Evolutionary conservation across 2,329 filamentous ascomycete genomes (phyloP), one percentile per base, ranked within the genome.

Genomic region (Aspergillus hortae): DNA sequence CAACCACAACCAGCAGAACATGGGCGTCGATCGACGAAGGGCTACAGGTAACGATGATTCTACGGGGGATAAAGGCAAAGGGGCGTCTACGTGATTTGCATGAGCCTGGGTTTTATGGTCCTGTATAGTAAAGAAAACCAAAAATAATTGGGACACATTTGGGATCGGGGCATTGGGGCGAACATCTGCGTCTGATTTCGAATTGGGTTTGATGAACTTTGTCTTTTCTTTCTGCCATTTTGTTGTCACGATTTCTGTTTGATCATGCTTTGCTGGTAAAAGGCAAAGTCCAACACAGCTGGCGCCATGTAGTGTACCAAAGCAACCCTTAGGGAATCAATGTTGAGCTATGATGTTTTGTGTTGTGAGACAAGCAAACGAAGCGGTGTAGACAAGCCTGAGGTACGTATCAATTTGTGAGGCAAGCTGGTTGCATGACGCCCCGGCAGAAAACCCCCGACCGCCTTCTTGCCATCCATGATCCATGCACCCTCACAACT

Each of bases 1-100:
- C 44, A n/a, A 56, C 32, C 17, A 66, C 41, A 65, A 70, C 48
- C 59, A 67, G 25, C 61, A 61, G 32, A 63, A 66, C 35, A 55
- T 66, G 12, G 69, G 67, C 33, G 57, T 61, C 27, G 73, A 75
- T 56, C 72, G 73, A 59, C 73, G 76, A 55, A 70, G 76, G 50
- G 58, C 63, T 52, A 70, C 69, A 33, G 64, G 68, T 49, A 68
- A 71, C 56, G 76, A 78, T 45, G 75, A 78, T 46, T 65, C 69
- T 40, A 62, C 66, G 43, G 67, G 65, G 25, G 75, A 75, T 51
- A 75, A 74, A 62, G 67, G 65, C 50, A 77, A 74, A 61, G 63
- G 58, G 44, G 53, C 63, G 50, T 62, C 65, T 56, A 71, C 65
- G 58, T 71, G 62, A 66, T 60, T 49, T 46, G 56, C 43, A 49